Conservation (phyloP, 169 alveolate species). For the Plasmodium billcollinsi region DNA sequence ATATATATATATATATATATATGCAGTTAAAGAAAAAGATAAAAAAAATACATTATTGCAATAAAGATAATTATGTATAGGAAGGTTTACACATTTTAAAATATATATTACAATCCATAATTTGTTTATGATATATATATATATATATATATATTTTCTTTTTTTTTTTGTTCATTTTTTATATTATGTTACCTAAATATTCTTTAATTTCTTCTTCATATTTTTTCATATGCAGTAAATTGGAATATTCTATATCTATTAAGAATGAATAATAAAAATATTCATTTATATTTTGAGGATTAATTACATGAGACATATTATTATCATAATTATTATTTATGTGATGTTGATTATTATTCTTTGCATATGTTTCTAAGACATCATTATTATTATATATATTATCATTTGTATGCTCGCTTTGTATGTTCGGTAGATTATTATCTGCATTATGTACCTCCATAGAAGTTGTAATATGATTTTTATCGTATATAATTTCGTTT, state of each 20-base stretch:
- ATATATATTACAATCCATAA: no score
- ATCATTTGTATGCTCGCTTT: neutral
- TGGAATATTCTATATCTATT: constrained; percentile 68
- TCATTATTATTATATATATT: constrained; percentile 4
- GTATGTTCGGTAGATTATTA: neutral
- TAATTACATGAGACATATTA: neutral
- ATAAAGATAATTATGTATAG: no score
- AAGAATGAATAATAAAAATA: constrained; percentile 45
- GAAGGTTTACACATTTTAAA: no score
- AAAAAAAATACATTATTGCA: no score
- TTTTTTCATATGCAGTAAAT: constrained; percentile 70
- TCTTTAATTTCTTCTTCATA: constrained; percentile 50
- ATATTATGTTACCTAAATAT: constrained; percentile 19
- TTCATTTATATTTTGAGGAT: constrained; percentile 9
- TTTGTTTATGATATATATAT: no score
- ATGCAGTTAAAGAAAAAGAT: no score
- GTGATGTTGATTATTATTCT: neutral
- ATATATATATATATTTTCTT: no score
- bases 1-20: no score
- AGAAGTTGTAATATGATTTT: neutral
- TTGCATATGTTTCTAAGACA: neutral
- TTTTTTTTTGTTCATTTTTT: no score
- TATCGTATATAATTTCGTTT: neutral
- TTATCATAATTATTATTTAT: neutral
- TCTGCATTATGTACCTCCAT: neutral